Evolutionary conservation across 2,329 filamentous ascomycete species (phyloP).

Genomic region (Aschersonia sp.): DNA sequence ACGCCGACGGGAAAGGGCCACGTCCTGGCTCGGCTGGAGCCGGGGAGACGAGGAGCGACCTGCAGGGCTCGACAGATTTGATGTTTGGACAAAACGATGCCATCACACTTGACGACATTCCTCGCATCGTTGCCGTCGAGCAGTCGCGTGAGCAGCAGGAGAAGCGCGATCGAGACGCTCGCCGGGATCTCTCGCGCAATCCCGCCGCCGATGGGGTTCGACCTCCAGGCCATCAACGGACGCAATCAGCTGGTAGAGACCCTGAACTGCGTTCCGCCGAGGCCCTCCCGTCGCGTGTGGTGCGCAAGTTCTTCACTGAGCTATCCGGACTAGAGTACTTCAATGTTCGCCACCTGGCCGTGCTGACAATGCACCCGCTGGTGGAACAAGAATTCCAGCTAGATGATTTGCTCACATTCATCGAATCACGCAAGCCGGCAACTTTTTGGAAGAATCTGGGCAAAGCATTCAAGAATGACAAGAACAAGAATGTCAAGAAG

Average conservation of each 20-base stretch:
- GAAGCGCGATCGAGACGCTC: constrained; percentile 34
- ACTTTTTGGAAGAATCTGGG: constrained; percentile 98
- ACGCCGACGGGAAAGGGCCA: constrained; percentile 45
- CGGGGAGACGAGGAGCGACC: constrained; percentile 26
- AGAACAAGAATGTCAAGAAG: constrained; percentile 64
- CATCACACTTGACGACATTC: constrained; percentile 89
- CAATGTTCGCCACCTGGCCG: constrained; percentile 87
- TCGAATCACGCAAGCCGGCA: constrained; percentile 75
- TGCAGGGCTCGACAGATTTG: constrained; percentile 51
- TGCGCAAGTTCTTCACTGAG: constrained; percentile 88
- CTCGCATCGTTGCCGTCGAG: constrained; percentile 86
- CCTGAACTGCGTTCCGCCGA: constrained; percentile 38
- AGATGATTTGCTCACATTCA: constrained; percentile 81
- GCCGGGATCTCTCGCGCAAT: constrained; percentile 53
- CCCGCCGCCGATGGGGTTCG: constrained; percentile 27
- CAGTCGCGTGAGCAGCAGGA: constrained; percentile 86
- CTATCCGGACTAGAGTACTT: constrained; percentile 93
- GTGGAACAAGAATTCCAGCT: constrained; percentile 84
- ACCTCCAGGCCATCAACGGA: constrained; percentile 52
- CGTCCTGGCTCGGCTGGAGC: constrained; percentile 60
- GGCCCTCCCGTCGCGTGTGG: constrained; percentile 34
- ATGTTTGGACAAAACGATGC: constrained; percentile 86
- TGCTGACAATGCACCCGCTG: constrained; percentile 86
- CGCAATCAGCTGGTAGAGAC: constrained; percentile 38
- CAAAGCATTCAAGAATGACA: constrained; percentile 86